phyloP scores from a whole-genome alignment of 2,329 filamentous ascomycete species.

The Aspergillus flavus region DNA sequence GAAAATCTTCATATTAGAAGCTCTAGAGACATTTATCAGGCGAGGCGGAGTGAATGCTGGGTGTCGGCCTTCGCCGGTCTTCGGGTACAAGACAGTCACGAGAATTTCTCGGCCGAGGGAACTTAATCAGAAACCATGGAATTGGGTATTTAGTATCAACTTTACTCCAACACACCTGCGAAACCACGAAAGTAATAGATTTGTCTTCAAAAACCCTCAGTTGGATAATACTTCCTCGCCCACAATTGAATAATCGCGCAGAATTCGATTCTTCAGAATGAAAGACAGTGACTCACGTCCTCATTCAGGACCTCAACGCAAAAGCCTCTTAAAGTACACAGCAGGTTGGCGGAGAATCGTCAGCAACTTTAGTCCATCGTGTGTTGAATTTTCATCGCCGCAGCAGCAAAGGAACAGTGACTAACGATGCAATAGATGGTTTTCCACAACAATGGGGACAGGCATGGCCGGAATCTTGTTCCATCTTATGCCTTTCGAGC shows the following conservation, averaged over 20 bases:
- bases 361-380: constrained; percentile 60
- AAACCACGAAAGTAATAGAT: neutral
- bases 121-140: neutral
- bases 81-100: neutral
- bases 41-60: neutral
- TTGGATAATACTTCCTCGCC: neutral
- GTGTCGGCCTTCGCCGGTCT: neutral
- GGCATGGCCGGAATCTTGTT: constrained; percentile 68
- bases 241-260: neutral
- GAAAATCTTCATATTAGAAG: neutral
- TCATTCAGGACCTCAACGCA: neutral
- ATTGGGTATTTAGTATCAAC: neutral
- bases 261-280: neutral
- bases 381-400: constrained; percentile 26
- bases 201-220: neutral
- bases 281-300: neutral
- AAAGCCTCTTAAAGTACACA: constrained; percentile 20
- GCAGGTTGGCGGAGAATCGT: constrained; percentile 45
- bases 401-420: neutral
- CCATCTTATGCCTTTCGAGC: constrained; percentile 63
- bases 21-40: neutral
- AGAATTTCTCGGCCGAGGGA: neutral
- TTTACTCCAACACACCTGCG: neutral
- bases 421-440: constrained; percentile 50
- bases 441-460: constrained; percentile 66